These are phyloP conservation scores for Lonicera japonica DNA, from an alignment of 129 eudicot genomes.

Conservation along the genomic window DNA sequence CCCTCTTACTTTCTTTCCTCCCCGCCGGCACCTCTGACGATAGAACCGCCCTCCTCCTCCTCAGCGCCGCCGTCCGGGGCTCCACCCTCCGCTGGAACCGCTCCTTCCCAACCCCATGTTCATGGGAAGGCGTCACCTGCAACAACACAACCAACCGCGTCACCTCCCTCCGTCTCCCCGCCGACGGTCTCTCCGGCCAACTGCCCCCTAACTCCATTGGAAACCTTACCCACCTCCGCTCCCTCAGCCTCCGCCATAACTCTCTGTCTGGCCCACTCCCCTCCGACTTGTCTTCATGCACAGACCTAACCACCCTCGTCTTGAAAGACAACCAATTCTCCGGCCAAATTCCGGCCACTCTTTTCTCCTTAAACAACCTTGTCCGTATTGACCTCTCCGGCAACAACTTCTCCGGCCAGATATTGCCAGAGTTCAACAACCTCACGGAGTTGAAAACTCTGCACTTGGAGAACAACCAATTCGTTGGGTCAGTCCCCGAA, in stretches of 20 bases:
- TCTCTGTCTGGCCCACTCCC: slow-evolving; percentile 36
- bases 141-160: slow-evolving; percentile 17
- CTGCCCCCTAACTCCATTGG: slow-evolving; percentile 25
- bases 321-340: slow-evolving; percentile 27
- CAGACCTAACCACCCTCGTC: slow-evolving; percentile 10
- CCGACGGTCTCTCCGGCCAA: slow-evolving; percentile 22
- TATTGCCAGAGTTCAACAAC: slow-evolving; percentile 18
- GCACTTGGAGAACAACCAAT: slow-evolving; percentile 22
- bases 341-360: slow-evolving; percentile 16
- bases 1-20: slow-evolving; percentile 20
- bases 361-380: slow-evolving; percentile 17
- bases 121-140: slow-evolving; percentile 36
- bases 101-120: slow-evolving; percentile 23
- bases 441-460: slow-evolving; percentile 17
- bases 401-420: slow-evolving; percentile 30
- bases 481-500: slow-evolving; percentile 33
- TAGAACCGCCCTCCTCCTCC: slow-evolving; percentile 31
- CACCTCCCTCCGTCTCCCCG: slow-evolving; percentile 28
- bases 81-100: slow-evolving; percentile 28
- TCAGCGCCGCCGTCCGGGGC: slow-evolving; percentile 28
- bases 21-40: slow-evolving; percentile 22
- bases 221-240: slow-evolving; percentile 22
- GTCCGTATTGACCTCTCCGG: slow-evolving; percentile 16
- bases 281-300: slow-evolving; percentile 20
- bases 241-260: slow-evolving; percentile 37